phyloP scores from a whole-genome alignment of 768 basidiomycete species.

The Kwoniella newhampshirensis region DNA sequence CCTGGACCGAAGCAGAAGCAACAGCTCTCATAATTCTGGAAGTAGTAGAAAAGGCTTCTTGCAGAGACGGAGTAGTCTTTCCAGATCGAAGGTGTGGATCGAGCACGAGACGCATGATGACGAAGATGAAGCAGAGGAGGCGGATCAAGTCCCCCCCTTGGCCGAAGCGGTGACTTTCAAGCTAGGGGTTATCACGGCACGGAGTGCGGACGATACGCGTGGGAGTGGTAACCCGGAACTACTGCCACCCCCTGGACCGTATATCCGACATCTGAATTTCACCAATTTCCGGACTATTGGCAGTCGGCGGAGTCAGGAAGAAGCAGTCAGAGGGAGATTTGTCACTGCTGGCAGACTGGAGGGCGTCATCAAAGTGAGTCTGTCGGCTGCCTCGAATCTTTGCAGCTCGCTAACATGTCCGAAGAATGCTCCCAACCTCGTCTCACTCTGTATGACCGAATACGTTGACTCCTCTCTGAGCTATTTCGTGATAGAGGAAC shows the following conservation, averaged over 20 bases:
- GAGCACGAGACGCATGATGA: constrained; percentile 25
- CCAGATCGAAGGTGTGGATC: constrained; percentile 11
- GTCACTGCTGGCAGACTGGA: constrained; percentile 83
- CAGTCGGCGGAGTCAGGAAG: constrained; percentile 86
- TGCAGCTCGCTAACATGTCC: constrained; percentile 11
- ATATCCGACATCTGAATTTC: constrained; percentile 85
- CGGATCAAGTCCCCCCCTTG: constrained; percentile 19
- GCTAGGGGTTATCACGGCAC: constrained; percentile 1
- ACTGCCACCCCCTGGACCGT: constrained; percentile 64
- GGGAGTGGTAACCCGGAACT: constrained; percentile 35
- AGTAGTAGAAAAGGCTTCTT: constrained; percentile 12
- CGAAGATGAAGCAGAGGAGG: constrained; percentile 25
- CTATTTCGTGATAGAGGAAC: constrained; percentile 77
- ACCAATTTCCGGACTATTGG: constrained; percentile 97
- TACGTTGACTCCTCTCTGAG: constrained; percentile 92
- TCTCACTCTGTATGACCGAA: constrained; percentile 90
- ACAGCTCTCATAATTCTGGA: constrained; percentile 7
- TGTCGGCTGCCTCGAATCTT: neutral
- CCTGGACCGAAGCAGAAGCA: constrained; percentile 18
- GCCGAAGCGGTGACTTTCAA: constrained; percentile 2
- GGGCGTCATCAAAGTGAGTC: constrained; percentile 49
- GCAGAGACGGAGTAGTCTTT: constrained; percentile 25
- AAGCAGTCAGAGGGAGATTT: constrained; percentile 83
- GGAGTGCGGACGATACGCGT: constrained; percentile 12
- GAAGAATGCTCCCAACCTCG: constrained; percentile 84